Percentiles rank a stretch among this genome's conserved stretches.
Evolutionary conservation across 345 rosid species (phyloP).

Genomic region (Salix dunnii): DNA sequence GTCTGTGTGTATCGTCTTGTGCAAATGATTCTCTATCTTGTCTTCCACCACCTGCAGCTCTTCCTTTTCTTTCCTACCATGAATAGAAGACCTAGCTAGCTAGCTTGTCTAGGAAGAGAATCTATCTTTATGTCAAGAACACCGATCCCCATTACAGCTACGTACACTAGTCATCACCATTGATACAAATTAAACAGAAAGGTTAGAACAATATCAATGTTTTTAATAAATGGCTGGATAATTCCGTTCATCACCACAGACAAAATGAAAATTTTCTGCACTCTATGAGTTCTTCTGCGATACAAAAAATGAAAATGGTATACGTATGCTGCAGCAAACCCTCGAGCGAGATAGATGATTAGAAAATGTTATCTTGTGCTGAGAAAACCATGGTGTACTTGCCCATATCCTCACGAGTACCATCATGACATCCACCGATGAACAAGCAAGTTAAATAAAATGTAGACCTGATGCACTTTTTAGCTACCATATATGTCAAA

Average conservation of each 20-base stretch:
- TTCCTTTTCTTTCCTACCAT: conserved; percentile 1
- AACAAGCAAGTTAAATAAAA: conserved; percentile 2
- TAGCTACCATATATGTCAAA: neutral
- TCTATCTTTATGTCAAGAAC: conserved; percentile 10
- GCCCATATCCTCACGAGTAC: conserved; percentile 10
- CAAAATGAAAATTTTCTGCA: neutral
- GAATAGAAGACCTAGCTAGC: neutral
- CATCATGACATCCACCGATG: conserved; percentile 41
- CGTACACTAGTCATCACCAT: neutral
- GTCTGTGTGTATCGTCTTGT: neutral
- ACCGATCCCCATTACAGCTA: neutral
- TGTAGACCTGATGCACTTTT: conserved; percentile 20
- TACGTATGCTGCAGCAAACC: conserved; percentile 35
- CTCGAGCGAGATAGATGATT: conserved; percentile 7
- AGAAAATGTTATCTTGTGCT: conserved; percentile 35
- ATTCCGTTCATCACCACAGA: neutral
- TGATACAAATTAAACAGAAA: neutral
- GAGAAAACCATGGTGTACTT: conserved; percentile 39
- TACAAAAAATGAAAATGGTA: neutral
- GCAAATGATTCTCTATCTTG: conserved; percentile 22
- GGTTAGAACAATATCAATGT: too few relatives aligned
- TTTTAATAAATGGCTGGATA: neutral
- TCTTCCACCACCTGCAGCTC: conserved; percentile 7
- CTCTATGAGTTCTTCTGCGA: neutral
- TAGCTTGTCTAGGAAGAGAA: conserved; percentile 12